Conservation (phyloP, 768 basidiomycete species). For the Strobilomyces dryophilus region DNA sequence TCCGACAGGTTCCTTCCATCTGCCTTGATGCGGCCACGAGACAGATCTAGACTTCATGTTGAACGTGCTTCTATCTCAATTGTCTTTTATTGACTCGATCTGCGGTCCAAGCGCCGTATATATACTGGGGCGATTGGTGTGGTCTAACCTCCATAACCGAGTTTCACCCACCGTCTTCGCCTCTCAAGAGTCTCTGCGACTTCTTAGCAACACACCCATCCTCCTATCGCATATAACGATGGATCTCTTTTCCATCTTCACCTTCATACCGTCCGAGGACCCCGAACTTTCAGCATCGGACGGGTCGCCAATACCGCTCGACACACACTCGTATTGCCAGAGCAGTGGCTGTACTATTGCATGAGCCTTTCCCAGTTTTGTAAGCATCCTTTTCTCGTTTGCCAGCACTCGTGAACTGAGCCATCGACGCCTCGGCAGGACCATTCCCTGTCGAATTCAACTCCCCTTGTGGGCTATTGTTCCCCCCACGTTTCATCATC, state of each 20-base stretch:
- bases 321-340: too few relatives aligned
- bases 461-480: not conserved
- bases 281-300: not conserved
- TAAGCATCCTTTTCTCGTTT: conserved; percentile 5
- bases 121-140: not conserved
- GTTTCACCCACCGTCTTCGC: conserved; percentile 4
- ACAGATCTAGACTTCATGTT: conserved; percentile 3
- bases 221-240: conserved; percentile 9
- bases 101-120: conserved; percentile 10
- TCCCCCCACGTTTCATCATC: not conserved
- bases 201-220: conserved; percentile 5
- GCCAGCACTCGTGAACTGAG: not conserved
- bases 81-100: conserved; percentile 8
- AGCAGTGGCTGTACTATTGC: conserved; percentile 17
- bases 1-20: conserved; percentile 5
- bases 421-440: not conserved
- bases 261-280: not conserved
- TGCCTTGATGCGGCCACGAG: not conserved
- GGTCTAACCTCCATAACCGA: conserved; percentile 1
- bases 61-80: conserved; percentile 4
- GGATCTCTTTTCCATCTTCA: conserved; percentile 14
- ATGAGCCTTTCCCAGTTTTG: conserved; percentile 12
- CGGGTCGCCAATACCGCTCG: conserved; percentile 10
- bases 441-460: not conserved
- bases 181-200: not conserved